Evolutionary conservation across 345 rosid genomes (phyloP), one percentile per base, ranked within the genome.

Genomic region (Boechera retrofracta): DNA sequence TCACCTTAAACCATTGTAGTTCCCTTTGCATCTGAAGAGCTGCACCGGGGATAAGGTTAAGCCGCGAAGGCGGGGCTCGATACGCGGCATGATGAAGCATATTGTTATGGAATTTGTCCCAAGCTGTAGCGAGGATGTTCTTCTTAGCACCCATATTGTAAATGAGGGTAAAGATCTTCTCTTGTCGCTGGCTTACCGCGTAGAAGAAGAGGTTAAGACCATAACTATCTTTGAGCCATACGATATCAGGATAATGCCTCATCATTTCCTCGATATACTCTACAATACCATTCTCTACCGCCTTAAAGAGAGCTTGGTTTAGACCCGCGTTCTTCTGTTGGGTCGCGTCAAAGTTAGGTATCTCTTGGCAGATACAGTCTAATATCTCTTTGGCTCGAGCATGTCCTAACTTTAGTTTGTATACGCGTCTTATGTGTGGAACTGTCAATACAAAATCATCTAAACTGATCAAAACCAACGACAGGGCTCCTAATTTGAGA

Each of bases 11-110:
- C 97, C 97, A 89, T 61, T 89, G 97, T 4, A 89, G 69, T 62
- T 91, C 97, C 69, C 97, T 79, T 39, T 91, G 97, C 97, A 91
- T 89, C 45, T 91, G 97, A 39, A 91, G 77, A 69, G 91, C 92
- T 15, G 97, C 94, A 39, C 97, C 94, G 0, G 89, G 78, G 58
- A 89, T 87, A 2, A 82, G 87, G 59, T 87, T 89, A 16, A 91
- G 89, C 64, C 82, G 84, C 3, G 91, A 77, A 4, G 74, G 16
- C 0, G 97, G 97, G 45, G 97, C 87, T 10, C 84, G 33, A 69
- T 69, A 73, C 0, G 92, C 91, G 3, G 94, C 94, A 24, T 87
- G 91, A 57, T 91, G 97, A n/a, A 91, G 83, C 65, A 91, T 83
- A 77, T 89, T 91, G 82, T 89, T 86, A 15, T 61, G 44, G 29